phyloP scores from a whole-genome alignment of 192 early-diverging fungal species.

The Coemansia sp. region DNA sequence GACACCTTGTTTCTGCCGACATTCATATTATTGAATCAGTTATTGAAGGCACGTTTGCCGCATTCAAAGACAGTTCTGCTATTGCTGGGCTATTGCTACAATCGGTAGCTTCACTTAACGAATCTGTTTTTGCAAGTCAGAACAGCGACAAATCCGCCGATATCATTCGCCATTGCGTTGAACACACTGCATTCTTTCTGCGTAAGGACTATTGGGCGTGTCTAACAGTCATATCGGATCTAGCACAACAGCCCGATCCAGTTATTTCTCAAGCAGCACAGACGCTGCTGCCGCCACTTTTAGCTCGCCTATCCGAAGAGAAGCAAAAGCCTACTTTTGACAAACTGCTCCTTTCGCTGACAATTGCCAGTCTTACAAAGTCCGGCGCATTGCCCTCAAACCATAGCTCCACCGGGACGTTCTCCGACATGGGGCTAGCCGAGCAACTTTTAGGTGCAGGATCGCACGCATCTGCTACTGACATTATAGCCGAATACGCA shows the following conservation, averaged over 20 bases:
- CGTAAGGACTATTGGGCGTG: slow-evolving; percentile 38
- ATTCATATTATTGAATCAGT: slow-evolving; percentile 19
- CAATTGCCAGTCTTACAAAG: slow-evolving; percentile 25
- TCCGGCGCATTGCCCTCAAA: slow-evolving; percentile 6
- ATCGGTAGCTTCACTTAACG: slow-evolving; percentile 10
- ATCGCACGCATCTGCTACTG: slow-evolving; percentile 26
- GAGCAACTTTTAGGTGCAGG: slow-evolving; percentile 42
- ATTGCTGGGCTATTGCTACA: slow-evolving; percentile 32
- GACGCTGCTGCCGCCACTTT: slow-evolving; percentile 25
- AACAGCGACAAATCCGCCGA: not conserved
- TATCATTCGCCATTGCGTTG: slow-evolving; percentile 11
- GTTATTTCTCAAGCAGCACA: slow-evolving; percentile 22
- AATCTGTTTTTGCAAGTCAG: not conserved
- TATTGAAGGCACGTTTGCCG: slow-evolving; percentile 41
- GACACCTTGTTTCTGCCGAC: slow-evolving; percentile 29
- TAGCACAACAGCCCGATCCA: slow-evolving; percentile 13
- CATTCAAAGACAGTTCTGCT: slow-evolving; percentile 13
- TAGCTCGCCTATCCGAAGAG: slow-evolving; percentile 30
- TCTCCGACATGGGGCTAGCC: slow-evolving; percentile 40
- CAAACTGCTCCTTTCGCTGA: slow-evolving; percentile 15
- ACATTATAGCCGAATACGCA: slow-evolving; percentile 27
- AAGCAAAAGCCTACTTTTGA: slow-evolving; percentile 15
- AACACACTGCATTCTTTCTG: slow-evolving; percentile 17
- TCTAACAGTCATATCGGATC: slow-evolving; percentile 27
- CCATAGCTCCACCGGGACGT: slow-evolving; percentile 1